A percentile compares a stretch with the other conserved stretches of the same genome.
phyloP scores from a whole-genome alignment of 169 alveolate species.

The Eimeria tenella region DNA sequence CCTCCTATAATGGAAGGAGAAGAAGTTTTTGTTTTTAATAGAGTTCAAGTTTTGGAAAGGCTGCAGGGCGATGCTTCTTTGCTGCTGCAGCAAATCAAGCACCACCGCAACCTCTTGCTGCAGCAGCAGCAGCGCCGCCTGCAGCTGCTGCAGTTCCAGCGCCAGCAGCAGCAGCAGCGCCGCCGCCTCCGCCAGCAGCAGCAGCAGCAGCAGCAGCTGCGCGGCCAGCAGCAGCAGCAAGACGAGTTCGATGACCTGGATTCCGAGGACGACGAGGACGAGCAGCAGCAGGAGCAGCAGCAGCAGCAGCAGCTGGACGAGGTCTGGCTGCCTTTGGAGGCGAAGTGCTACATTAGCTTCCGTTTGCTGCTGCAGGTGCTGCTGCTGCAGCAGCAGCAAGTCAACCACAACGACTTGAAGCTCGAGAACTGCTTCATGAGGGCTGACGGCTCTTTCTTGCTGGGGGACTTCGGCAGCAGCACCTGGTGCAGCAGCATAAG shows the following conservation, averaged over 20 bases:
- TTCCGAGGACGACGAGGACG: background rate
- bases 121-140: too few relatives aligned
- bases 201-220: too few relatives aligned
- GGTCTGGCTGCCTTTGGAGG: background rate
- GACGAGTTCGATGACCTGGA: background rate
- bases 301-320: background rate
- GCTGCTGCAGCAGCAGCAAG: background rate
- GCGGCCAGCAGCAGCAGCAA: background rate
- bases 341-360: background rate
- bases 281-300: too few relatives aligned
- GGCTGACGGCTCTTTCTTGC: background rate
- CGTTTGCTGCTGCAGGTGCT: background rate
- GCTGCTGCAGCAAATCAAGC: too few relatives aligned
- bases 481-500: background rate
- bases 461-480: conserved; percentile 5
- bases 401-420: conserved; percentile 3
- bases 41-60: background rate
- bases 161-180: too few relatives aligned
- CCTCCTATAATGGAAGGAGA: background rate
- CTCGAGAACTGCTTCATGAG: background rate
- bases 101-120: too few relatives aligned
- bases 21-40: background rate
- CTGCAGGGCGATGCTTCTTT: background rate
- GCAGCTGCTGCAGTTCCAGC: too few relatives aligned
- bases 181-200: too few relatives aligned